phyloP scores from a whole-genome alignment of 2,329 filamentous ascomycete genomes.

The Aspergillus ruber region DNA sequence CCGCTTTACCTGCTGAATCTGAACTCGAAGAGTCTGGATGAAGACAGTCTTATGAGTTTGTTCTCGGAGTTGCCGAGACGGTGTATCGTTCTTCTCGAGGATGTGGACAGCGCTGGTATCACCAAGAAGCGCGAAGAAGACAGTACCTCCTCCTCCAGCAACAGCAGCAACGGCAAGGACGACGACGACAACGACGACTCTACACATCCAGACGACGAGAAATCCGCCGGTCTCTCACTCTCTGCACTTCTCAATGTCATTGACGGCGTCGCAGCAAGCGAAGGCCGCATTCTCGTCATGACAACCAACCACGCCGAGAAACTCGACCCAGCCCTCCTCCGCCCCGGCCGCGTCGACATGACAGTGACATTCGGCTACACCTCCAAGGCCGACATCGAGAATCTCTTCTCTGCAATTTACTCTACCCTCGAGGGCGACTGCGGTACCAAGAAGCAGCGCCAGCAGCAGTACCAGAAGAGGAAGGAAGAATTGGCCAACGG shows the following conservation, averaged over 20 bases:
- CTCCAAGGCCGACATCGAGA: slow-evolving; percentile 27
- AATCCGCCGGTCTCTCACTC: slow-evolving; percentile 49
- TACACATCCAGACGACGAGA: slow-evolving; percentile 5
- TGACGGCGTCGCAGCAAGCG: slow-evolving; percentile 62
- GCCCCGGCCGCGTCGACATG: slow-evolving; percentile 62
- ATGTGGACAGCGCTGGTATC: slow-evolving; percentile 67
- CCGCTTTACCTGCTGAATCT: slow-evolving; percentile 67
- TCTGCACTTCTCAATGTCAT: slow-evolving; percentile 64
- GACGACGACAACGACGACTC: slow-evolving; percentile 13
- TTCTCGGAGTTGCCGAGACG: slow-evolving; percentile 62
- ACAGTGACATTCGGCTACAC: slow-evolving; percentile 52
- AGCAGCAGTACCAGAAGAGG: background rate
- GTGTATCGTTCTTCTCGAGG: slow-evolving; percentile 68
- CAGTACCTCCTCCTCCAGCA: slow-evolving; percentile 13
- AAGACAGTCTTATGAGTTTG: slow-evolving; percentile 58
- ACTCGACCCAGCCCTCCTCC: slow-evolving; percentile 58
- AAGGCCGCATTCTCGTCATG: slow-evolving; percentile 68
- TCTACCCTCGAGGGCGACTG: slow-evolving; percentile 25
- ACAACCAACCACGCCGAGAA: slow-evolving; percentile 63
- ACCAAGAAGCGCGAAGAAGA: slow-evolving; percentile 45
- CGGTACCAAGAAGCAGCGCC: slow-evolving; percentile 4
- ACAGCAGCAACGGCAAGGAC: slow-evolving; percentile 11
- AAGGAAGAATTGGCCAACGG: background rate
- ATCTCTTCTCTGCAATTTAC: slow-evolving; percentile 37
- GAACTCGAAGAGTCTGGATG: slow-evolving; percentile 55